Evolutionary conservation across 495 filamentous ascomycete genomes (phyloP).

Genomic region (Elasticomyces elasticus): DNA sequence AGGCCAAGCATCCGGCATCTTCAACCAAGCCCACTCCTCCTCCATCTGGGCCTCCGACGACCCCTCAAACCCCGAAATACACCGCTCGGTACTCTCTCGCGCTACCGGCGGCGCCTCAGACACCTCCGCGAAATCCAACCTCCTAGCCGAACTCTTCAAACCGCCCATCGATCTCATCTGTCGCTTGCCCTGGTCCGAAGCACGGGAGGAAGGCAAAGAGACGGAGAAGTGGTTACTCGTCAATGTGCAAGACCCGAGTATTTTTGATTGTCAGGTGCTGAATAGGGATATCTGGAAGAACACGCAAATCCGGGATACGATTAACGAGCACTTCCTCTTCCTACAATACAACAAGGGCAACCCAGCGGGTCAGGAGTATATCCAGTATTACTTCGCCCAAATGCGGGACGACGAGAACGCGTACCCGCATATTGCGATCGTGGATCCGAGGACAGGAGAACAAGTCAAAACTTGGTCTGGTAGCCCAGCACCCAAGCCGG

Average conservation of each 20-base stretch:
- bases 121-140: constrained; percentile 54
- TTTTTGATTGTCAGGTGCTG: constrained; percentile 85
- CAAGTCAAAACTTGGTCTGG: constrained; percentile 96
- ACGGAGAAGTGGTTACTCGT: constrained; percentile 87
- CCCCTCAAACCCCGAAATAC: constrained; percentile 32
- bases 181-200: constrained; percentile 61
- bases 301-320: constrained; percentile 58
- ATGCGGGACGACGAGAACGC: constrained; percentile 57
- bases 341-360: constrained; percentile 84
- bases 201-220: constrained; percentile 73
- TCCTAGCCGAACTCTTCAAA: constrained; percentile 80
- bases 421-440: constrained; percentile 90
- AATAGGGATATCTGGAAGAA: constrained; percentile 97
- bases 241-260: constrained; percentile 82
- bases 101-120: constrained; percentile 68
- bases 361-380: constrained; percentile 61
- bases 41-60: constrained; percentile 64
- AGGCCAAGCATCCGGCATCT: constrained; percentile 65
- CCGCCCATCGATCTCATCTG: constrained; percentile 84
- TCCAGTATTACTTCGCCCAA: constrained; percentile 78
- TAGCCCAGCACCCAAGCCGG: constrained; percentile 58
- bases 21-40: constrained; percentile 62
- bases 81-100: constrained; percentile 45
- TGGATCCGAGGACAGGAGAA: constrained; percentile 92
- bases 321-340: constrained; percentile 90